These are phyloP conservation scores for Aegilops tauschii DNA, from an alignment of 176 grass and related monocot species.

Conservation along the genomic window DNA sequence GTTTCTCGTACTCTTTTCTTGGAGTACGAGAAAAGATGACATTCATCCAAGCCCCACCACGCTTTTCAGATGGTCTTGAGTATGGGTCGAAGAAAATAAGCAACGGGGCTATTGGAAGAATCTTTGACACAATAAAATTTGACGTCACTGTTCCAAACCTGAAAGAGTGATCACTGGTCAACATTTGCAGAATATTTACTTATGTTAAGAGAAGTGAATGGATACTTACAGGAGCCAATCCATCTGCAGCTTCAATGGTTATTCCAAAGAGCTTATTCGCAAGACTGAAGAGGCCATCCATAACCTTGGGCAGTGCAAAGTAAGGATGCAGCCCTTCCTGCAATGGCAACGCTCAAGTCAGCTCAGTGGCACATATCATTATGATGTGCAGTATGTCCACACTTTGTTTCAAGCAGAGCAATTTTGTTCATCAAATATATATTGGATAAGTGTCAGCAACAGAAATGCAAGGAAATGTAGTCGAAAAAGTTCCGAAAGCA, in stretches of 20 bases:
- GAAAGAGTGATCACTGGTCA: slow-evolving; percentile 20
- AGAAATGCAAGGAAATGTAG: neutral
- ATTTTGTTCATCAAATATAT: neutral
- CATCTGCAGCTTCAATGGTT: slow-evolving; percentile 79
- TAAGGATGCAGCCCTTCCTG: slow-evolving; percentile 95
- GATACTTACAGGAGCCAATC: slow-evolving; percentile 80
- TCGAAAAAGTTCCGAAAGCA: neutral
- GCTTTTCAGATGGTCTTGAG: slow-evolving; percentile 95
- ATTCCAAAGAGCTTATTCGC: slow-evolving; percentile 93
- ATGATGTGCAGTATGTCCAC: neutral
- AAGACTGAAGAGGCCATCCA: slow-evolving; percentile 93
- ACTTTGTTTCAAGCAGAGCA: neutral
- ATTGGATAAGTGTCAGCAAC: neutral
- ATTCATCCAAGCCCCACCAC: slow-evolving; percentile 96
- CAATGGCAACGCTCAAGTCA: slow-evolving; percentile 17
- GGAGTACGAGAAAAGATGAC: slow-evolving; percentile 79
- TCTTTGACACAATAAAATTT: slow-evolving; percentile 97
- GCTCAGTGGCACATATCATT: neutral
- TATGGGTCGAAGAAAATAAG: slow-evolving; percentile 98
- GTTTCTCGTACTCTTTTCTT: too few relatives aligned
- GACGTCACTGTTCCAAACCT: slow-evolving; percentile 95
- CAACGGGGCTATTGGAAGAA: slow-evolving; percentile 70
- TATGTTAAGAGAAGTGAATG: slow-evolving; percentile 15
- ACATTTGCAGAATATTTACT: slow-evolving; percentile 14
- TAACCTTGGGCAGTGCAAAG: slow-evolving; percentile 93